Base-by-base conservation (phyloP, 176 grass and related monocot genomes). In the Chrysopogon serrulatus region DNA sequence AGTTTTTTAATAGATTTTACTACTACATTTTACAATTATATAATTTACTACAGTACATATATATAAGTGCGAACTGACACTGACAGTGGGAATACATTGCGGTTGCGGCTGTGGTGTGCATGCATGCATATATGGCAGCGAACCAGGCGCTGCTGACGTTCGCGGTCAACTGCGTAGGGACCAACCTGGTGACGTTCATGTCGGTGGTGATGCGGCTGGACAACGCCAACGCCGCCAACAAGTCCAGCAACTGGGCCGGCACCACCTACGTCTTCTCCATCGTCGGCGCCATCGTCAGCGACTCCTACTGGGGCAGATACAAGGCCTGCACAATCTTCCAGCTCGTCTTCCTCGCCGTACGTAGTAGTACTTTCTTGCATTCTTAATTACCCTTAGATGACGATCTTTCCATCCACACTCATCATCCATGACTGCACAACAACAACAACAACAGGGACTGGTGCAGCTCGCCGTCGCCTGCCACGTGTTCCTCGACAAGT, bases 261-360 rank as follows among this genome's bases (percentile, higher is more conserved):
- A 86, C 93, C 32, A 87, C 83, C 61, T 92, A 95, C 77, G 70
- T 95, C 44, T 95, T 95, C 88, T 90, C 93, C 42, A 87, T 95
- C 51, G 5, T 92, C 30, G 93, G 90, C 0, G 93, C 93, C 24
- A 73, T 92, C 79, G 44, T 95, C 66, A 92, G 90, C 57, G 93
- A 95, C 63, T 90, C 90, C 70, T 92, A 86, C 71, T 95, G 93
- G 88, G 93, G 90, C 26, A 66, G 93, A 87, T 95, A 92, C 88
- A 92, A 88, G 88, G 90, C 93, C 6, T 88, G 90, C 65, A 53
- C 81, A 28, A 73, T 95, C 57, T 95, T 95, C 78, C 90, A 95
- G 83, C 17, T 86, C 14, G 68, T 95, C 40, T 90, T 90, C 87
- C 23, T 92, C 12, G 57, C 80, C 2, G 93, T 95, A 85, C 64